These are phyloP conservation scores for Xylariaceae sp. DNA, from an alignment of 2,329 filamentous ascomycete species.

Conservation along the genomic window DNA sequence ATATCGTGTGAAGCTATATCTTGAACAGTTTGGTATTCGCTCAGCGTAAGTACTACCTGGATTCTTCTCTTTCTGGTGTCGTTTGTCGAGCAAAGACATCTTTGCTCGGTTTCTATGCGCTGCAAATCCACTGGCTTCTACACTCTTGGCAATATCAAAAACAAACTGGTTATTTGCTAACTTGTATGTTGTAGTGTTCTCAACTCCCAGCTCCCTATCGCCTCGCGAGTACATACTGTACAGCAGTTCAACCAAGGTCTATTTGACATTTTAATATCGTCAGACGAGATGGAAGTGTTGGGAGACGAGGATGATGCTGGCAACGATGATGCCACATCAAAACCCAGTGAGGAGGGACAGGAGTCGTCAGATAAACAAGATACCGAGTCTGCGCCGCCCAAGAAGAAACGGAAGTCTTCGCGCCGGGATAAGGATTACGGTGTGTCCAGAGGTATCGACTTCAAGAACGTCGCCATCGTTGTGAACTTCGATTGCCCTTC, in stretches of 20 bases:
- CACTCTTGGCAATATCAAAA: background rate
- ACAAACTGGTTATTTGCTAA: conserved; percentile 2
- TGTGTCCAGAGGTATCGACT: conserved; percentile 93
- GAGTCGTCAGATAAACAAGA: conserved; percentile 32
- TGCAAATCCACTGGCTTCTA: background rate
- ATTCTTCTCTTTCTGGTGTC: conserved; percentile 50
- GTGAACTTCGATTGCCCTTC: conserved; percentile 95
- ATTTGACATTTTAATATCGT: conserved; percentile 97
- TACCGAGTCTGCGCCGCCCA: conserved; percentile 32
- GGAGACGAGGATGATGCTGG: conserved; percentile 53
- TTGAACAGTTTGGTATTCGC: conserved; percentile 94
- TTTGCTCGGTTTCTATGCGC: background rate
- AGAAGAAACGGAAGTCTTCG: conserved; percentile 60
- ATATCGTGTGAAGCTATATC: conserved; percentile 88
- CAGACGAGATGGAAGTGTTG: conserved; percentile 82
- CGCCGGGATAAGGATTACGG: conserved; percentile 82
- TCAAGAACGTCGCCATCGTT: conserved; percentile 89
- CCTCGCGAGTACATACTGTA: conserved; percentile 87
- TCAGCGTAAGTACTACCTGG: conserved; percentile 40
- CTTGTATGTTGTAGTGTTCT: conserved; percentile 37
- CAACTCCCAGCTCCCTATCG: conserved; percentile 91
- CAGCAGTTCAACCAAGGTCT: conserved; percentile 96
- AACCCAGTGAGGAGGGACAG: conserved; percentile 43
- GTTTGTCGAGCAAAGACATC: background rate
- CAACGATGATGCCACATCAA: conserved; percentile 31